Percentiles rank a stretch among this genome's conserved stretches.
phyloP scores from a whole-genome alignment of 768 basidiomycete species.

The Auriscalpium microsporum region DNA sequence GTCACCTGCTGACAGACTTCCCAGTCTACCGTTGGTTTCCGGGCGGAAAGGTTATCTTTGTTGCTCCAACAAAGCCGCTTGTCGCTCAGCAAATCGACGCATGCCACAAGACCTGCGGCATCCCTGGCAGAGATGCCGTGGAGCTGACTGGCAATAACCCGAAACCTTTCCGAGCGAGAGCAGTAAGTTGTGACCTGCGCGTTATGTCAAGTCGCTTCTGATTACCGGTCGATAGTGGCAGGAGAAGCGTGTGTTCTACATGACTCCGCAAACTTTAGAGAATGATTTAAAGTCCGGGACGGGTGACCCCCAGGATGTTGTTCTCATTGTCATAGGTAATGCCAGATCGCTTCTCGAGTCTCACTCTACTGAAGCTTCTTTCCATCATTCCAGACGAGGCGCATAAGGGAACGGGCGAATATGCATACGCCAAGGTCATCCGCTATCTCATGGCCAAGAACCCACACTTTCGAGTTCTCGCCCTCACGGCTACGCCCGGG shows the following conservation, averaged over 20 bases:
- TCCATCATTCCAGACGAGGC: constrained; percentile 65
- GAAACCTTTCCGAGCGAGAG: constrained; percentile 42
- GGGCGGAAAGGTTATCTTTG: constrained; percentile 84
- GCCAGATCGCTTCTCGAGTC: background rate
- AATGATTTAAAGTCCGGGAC: constrained; percentile 72
- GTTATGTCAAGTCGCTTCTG: background rate
- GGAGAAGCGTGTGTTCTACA: constrained; percentile 83
- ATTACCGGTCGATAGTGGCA: constrained; percentile 46
- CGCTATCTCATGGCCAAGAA: constrained; percentile 92
- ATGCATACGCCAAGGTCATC: constrained; percentile 84
- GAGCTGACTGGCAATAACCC: constrained; percentile 79
- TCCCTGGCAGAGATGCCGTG: constrained; percentile 75
- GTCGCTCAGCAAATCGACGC: constrained; percentile 94
- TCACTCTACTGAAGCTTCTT: background rate
- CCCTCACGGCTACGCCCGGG: constrained; percentile 94
- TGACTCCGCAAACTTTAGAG: constrained; percentile 91
- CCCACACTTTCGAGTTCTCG: constrained; percentile 85
- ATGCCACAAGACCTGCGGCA: constrained; percentile 89
- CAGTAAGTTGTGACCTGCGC: constrained; percentile 35
- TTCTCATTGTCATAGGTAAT: constrained; percentile 82
- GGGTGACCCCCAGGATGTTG: constrained; percentile 72
- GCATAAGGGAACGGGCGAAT: constrained; percentile 88
- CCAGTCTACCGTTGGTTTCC: constrained; percentile 90
- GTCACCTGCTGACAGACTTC: background rate
- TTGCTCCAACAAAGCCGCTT: constrained; percentile 93